Percentiles rank a stretch among this genome's conserved stretches.
Evolutionary conservation across 306 rosid species (phyloP).

Genomic region (Senna tora): DNA sequence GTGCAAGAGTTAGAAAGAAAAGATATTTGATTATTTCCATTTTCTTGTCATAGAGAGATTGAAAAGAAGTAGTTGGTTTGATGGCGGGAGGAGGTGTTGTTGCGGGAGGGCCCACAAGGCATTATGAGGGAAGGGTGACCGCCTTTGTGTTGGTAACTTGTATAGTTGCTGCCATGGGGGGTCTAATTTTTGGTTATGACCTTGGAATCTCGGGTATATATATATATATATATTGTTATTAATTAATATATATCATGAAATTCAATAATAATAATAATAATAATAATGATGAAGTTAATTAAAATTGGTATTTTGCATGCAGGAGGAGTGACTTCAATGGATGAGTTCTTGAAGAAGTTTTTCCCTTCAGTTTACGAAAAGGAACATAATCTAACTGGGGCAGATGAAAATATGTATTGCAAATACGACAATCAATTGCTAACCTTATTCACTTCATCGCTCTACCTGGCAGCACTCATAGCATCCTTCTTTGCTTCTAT

Average conservation of each 20-base stretch:
- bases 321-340: constrained; percentile 58
- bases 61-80: background rate
- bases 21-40: no score
- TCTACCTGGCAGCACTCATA: constrained; percentile 48
- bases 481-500: constrained; percentile 51
- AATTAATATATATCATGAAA: background rate
- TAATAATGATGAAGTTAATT: no score
- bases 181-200: constrained; percentile 60
- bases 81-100: constrained; percentile 3
- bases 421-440: constrained; percentile 34
- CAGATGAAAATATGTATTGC: constrained; percentile 36
- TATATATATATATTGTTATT: background rate
- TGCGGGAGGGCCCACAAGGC: background rate
- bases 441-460: constrained; percentile 50
- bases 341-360: constrained; percentile 34
- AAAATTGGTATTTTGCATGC: background rate
- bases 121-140: constrained; percentile 1
- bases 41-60: background rate
- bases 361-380: constrained; percentile 32
- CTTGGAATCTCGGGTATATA: constrained; percentile 39
- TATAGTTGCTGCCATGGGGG: constrained; percentile 54
- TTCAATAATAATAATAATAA: no score
- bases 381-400: background rate
- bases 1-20: background rate
- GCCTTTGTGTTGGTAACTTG: constrained; percentile 36